phyloP scores from a whole-genome alignment of 345 rosid genomes.

The Alliaria petiolata region DNA sequence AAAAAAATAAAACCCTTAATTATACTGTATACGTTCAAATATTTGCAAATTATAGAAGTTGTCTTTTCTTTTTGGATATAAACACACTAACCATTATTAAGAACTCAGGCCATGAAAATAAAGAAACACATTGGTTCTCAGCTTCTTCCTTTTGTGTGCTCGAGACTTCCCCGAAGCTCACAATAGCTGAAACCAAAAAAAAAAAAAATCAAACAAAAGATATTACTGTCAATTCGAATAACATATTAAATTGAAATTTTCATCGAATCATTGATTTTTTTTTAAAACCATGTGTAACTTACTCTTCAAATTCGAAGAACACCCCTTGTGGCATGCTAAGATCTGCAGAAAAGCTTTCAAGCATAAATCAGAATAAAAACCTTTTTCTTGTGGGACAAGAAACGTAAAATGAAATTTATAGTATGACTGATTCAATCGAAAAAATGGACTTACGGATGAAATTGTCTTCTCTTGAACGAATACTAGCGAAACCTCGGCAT shows the following conservation, averaged over 20 bases:
- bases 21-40: not conserved
- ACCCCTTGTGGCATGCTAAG: conserved; percentile 62
- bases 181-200: conserved; percentile 51
- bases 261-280: not conserved
- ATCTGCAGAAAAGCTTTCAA: conserved; percentile 45
- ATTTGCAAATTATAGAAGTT: not conserved
- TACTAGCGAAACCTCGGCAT: conserved; percentile 79
- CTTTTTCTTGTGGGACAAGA: conserved; percentile 12
- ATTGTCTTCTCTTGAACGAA: conserved; percentile 81
- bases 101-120: conserved; percentile 85
- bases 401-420: not conserved
- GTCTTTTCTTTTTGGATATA: not conserved
- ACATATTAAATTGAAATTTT: not conserved
- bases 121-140: conserved; percentile 59
- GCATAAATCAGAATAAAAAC: not conserved
- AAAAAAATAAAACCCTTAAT: not conserved
- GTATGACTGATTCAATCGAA: not conserved
- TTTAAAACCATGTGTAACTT: conserved; percentile 13
- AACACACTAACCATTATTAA: conserved; percentile 48
- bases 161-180: conserved; percentile 64
- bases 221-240: not conserved
- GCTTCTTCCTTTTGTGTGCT: conserved; percentile 67
- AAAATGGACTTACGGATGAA: conserved; percentile 51
- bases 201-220: too few species aligned
- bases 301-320: conserved; percentile 68